phyloP scores from a whole-genome alignment of 1,284 basidiomycete genomes.

The Ganoderma lucidum region DNA sequence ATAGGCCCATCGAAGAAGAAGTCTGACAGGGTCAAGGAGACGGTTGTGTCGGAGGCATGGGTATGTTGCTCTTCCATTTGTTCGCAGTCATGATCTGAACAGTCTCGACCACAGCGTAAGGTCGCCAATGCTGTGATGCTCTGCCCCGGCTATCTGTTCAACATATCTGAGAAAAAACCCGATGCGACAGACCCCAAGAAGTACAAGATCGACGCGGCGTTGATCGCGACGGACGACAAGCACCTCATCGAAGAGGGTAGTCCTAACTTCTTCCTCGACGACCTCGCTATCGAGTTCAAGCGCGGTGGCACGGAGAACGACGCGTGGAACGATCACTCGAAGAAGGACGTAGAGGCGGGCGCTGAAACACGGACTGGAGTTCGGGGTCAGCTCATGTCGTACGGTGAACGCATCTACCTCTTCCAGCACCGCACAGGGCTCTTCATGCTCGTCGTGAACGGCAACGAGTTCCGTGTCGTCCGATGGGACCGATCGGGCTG shows the following conservation, averaged over 20 bases:
- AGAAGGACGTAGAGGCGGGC: neutral
- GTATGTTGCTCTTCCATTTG: neutral
- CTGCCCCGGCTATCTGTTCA: constrained; percentile 3
- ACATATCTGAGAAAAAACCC: neutral
- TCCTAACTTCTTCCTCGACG: constrained; percentile 2
- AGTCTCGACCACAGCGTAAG: neutral
- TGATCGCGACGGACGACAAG: neutral
- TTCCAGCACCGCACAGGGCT: constrained; percentile 8
- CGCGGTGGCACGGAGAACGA: neutral
- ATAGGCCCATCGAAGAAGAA: neutral
- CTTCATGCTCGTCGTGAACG: constrained; percentile 7
- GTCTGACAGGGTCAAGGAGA: neutral
- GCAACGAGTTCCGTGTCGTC: constrained; percentile 3
- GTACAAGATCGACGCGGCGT: constrained; percentile 2
- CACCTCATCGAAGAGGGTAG: neutral
- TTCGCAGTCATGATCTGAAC: neutral
- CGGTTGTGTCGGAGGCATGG: constrained; percentile 4
- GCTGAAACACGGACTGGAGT: neutral
- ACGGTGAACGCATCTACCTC: neutral
- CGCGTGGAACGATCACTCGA: neutral
- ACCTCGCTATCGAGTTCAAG: constrained; percentile 13
- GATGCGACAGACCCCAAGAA: neutral
- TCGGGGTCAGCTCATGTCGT: constrained; percentile 12
- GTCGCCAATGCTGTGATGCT: neutral
- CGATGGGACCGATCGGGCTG: constrained; percentile 12